Evolutionary conservation across 805 yeast species (phyloP).

Genomic region (Teunomyces atbi): DNA sequence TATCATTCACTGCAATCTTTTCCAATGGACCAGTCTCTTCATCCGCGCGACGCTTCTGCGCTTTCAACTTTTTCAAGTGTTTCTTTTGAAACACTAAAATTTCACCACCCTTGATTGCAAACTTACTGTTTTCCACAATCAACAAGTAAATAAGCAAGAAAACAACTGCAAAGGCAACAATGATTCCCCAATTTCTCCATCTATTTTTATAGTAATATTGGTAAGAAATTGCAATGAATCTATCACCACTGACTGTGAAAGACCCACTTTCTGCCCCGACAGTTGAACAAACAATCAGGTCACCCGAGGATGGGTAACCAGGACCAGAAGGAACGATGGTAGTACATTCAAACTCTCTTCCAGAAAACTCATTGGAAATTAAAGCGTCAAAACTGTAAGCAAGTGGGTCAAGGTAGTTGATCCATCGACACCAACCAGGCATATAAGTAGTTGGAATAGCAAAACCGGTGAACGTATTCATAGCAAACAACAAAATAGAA

Average conservation of each 20-base stretch:
- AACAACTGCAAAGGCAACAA: conserved; percentile 49
- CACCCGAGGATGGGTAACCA: conserved; percentile 21
- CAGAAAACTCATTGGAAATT: conserved; percentile 56
- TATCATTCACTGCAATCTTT: conserved; percentile 5
- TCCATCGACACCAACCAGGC: conserved; percentile 67
- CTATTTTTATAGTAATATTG: conserved; percentile 36
- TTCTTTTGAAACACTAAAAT: conserved; percentile 53
- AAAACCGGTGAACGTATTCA: conserved; percentile 56
- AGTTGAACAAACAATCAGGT: conserved; percentile 16
- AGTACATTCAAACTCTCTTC: conserved; percentile 46
- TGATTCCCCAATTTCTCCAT: conserved; percentile 29
- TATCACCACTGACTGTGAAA: conserved; percentile 23
- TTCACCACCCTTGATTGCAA: conserved; percentile 29
- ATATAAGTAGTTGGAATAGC: conserved; percentile 54
- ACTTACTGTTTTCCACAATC: conserved; percentile 46
- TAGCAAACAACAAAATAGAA: conserved; percentile 45
- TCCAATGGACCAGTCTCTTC: conserved; percentile 15
- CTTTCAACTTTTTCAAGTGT: conserved; percentile 43
- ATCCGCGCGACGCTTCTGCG: conserved; percentile 11
- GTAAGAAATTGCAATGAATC: conserved; percentile 37
- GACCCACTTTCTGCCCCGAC: conserved; percentile 21
- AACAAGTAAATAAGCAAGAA: conserved; percentile 53
- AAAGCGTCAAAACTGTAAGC: conserved; percentile 58
- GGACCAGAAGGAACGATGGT: conserved; percentile 45
- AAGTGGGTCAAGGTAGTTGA: conserved; percentile 57